Evolutionary conservation across 73 alveolate genomes (phyloP).

Genomic region (Tetrahymena elliotti): DNA sequence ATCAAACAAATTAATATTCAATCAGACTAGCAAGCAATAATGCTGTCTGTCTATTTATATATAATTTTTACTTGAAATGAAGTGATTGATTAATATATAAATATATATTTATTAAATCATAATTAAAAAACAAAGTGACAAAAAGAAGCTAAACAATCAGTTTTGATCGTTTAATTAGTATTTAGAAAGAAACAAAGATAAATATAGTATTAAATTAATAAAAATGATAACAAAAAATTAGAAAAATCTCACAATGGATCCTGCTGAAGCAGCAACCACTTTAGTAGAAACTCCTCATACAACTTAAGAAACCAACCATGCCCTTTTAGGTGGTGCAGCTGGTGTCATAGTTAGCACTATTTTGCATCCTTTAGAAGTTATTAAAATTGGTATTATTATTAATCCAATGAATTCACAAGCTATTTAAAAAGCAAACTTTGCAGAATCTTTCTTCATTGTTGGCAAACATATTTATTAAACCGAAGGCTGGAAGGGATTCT

Average conservation of each 20-base stretch:
- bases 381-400: constrained; percentile 22
- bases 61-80: not conserved
- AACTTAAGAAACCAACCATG: not conserved
- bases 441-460: not conserved
- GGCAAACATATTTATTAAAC: constrained; percentile 1
- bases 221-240: not conserved
- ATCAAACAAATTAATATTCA: too few species aligned
- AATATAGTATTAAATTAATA: not conserved
- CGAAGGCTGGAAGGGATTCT: constrained; percentile 13
- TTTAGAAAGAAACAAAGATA: not conserved
- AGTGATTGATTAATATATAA: not conserved
- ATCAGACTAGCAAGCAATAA: too few species aligned
- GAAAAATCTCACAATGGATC: not conserved
- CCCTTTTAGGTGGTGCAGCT: not conserved
- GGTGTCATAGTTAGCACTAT: not conserved
- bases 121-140: not conserved
- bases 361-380: constrained; percentile 18
- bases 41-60: too few species aligned
- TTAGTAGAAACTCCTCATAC: not conserved
- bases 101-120: not conserved
- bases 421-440: not conserved
- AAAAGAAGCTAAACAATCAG: not conserved
- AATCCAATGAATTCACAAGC: not conserved
- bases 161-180: not conserved
- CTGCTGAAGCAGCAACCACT: not conserved